Evolutionary conservation across 2,329 filamentous ascomycete species (phyloP), one percentile per base, ranked within the genome.

Genomic region (Triangularia verruculosa): DNA sequence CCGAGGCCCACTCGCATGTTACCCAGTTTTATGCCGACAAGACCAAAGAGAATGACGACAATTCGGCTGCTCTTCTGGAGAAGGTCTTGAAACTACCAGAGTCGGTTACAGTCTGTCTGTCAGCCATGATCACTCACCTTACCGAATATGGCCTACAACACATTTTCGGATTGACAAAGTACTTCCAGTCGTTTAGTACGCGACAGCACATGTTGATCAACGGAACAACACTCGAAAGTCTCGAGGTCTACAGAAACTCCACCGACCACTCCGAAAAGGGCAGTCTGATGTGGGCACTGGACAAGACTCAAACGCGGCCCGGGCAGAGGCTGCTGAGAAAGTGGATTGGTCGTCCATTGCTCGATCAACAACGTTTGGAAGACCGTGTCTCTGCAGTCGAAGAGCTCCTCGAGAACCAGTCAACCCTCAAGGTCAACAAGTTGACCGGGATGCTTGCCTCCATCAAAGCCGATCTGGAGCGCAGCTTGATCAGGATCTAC

Each of bases 161-260:
- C 78, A 92, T 99, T 60, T 97, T 99, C 70, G 90, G 97, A 72
- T 79, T 99, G 52, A 98, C 95, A 1, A 97, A 96, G 71, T 97
- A 98, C 78, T 99, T 99, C 72, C 90, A 97, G 70, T 92, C 93
- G 1, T 99, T 99, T 78, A 97, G 91, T 70, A 92, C 93, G 7
- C 84, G 93, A 39, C 93, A 94, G 13, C 93, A 98, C 73, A 98
- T 99, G 95, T 82, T 98, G 3, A 81, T 99, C 65, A 97, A 96
- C 73, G 95, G 94, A 53, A 99, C 97, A 61, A 97, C 94, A 0
- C 79, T 99, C 39, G 94, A 92, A 57, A 97, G 92, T 71, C 83
- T 99, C 12, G 95, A 99, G 74, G 92, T 99, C 1, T 99, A 97
- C 73, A 90, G 93, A 65, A 99, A 99, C 69, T 88, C 93, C 71